phyloP scores from a whole-genome alignment of 1,284 basidiomycete species.

The Leccinum fallax region DNA sequence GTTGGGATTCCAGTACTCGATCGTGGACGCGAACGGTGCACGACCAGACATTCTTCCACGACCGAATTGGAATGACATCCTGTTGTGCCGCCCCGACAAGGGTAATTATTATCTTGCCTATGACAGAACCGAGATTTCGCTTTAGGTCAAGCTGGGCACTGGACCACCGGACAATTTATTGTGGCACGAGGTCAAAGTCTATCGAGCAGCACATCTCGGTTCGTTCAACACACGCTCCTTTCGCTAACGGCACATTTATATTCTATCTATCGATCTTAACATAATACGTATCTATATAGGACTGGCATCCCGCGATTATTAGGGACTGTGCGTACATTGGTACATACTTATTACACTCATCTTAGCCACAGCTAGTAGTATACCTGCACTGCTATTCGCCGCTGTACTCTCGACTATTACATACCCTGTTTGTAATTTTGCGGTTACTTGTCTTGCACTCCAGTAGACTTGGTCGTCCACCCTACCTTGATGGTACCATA shows the following conservation, averaged over 20 bases:
- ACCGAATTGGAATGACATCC: constrained; percentile 76
- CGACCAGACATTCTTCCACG: constrained; percentile 47
- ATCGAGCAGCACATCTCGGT: constrained; percentile 10
- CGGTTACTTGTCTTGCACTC: neutral
- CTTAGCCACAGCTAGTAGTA: constrained; percentile 15
- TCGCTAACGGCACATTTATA: constrained; percentile 17
- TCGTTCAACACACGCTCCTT: constrained; percentile 19
- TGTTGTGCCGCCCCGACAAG: constrained; percentile 60
- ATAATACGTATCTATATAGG: constrained; percentile 8
- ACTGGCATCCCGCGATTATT: constrained; percentile 13
- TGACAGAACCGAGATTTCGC: constrained; percentile 29
- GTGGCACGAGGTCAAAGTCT: constrained; percentile 13
- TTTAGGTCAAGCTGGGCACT: constrained; percentile 32
- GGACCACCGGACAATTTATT: constrained; percentile 22
- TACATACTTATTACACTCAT: constrained; percentile 4
- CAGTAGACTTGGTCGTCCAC: neutral
- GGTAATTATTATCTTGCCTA: constrained; percentile 57
- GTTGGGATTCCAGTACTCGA: constrained; percentile 56
- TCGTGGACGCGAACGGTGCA: constrained; percentile 54
- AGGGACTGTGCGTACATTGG: constrained; percentile 21
- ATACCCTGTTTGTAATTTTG: constrained; percentile 9
- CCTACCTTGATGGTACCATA: constrained; percentile 14
- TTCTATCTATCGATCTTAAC: constrained; percentile 24
- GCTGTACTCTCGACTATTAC: constrained; percentile 15
- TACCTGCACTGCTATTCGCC: constrained; percentile 12